phyloP scores from a whole-genome alignment of 192 early-diverging fungal species.

The Podochytrium sp. region DNA sequence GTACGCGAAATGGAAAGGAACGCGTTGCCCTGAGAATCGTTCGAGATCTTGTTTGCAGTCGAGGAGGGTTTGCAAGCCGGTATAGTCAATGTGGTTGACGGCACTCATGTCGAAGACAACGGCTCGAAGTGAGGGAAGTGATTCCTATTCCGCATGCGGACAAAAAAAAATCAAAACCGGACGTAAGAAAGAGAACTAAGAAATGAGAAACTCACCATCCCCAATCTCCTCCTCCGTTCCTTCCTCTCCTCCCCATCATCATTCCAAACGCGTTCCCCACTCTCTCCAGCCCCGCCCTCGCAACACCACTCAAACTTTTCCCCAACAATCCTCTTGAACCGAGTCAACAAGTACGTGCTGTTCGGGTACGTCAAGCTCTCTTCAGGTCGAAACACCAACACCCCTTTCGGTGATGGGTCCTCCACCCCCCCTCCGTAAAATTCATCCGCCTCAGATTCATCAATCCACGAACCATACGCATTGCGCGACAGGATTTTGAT shows the following conservation, averaged over 20 bases:
- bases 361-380: constrained; percentile 76
- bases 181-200: no score
- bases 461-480: constrained; percentile 39
- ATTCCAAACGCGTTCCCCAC: constrained; percentile 23
- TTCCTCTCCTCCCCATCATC: not conserved
- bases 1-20: constrained; percentile 61
- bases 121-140: constrained; percentile 56
- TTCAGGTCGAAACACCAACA: constrained; percentile 70
- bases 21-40: constrained; percentile 48
- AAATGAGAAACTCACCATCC: not conserved
- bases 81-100: constrained; percentile 78
- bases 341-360: constrained; percentile 50
- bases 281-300: no score
- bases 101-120: constrained; percentile 81
- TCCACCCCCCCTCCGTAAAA: not conserved
- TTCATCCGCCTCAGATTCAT: constrained; percentile 16
- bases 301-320: constrained; percentile 28
- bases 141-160: not conserved
- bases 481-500: constrained; percentile 44
- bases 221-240: not conserved
- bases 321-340: constrained; percentile 32
- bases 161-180: no score
- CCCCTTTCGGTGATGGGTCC: constrained; percentile 53
- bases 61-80: constrained; percentile 75
- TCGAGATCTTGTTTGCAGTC: constrained; percentile 65